Base-by-base conservation (phyloP, 2,329 filamentous ascomycete genomes). In the Penicillium digitatum region DNA sequence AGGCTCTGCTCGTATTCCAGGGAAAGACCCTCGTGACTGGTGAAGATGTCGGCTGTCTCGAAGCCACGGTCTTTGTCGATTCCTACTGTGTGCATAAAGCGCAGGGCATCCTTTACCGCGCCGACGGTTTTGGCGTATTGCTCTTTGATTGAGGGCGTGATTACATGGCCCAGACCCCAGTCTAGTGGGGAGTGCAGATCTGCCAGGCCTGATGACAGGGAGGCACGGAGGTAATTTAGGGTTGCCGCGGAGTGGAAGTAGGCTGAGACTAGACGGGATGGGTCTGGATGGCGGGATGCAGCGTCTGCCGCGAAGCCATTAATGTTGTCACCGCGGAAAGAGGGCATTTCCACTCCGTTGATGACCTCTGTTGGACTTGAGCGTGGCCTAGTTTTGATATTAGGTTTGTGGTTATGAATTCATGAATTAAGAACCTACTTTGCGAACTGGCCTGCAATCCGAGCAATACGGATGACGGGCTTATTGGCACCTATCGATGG, bases 201-300 rank as follows among this genome's bases (percentile, higher is more conserved):
- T 6, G 94, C 94, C 60, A 99, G 89, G 16, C 94, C 94, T 3
- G 90, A 92, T 1, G 88, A 82, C 39, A 97, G 78, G 46, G 93
- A 86, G 16, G 88, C 87, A 44, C 94, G 86, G 58, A 96, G 84
- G 75, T 94, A 97, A 78, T 99, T 99, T 58, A 96, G 81, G 0
- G 94, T 99, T 9, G 91, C 90, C 2, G 94, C 90, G 0, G 93
- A 96, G 74, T 97, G 88, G 75, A 96, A 94, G 78, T 99, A 99
- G 3, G 94, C 94, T 59, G 88, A 86, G 37, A 97, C 88, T 8
- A 99, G 82, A 37, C 94, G 83, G 47, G 83, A 82, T 1, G 94
- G 93, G 69, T 97, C 90, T 32, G 95, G 86, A 37, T 82, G 82
- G 53, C 94, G 80, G 60, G 92, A 85, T n/a, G 87, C 84, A 0